Percentiles rank a stretch among this genome's conserved stretches.
These are phyloP conservation scores for Schizophyllum commune DNA, from an alignment of 1,284 basidiomycete genomes.

Conservation along the genomic window DNA sequence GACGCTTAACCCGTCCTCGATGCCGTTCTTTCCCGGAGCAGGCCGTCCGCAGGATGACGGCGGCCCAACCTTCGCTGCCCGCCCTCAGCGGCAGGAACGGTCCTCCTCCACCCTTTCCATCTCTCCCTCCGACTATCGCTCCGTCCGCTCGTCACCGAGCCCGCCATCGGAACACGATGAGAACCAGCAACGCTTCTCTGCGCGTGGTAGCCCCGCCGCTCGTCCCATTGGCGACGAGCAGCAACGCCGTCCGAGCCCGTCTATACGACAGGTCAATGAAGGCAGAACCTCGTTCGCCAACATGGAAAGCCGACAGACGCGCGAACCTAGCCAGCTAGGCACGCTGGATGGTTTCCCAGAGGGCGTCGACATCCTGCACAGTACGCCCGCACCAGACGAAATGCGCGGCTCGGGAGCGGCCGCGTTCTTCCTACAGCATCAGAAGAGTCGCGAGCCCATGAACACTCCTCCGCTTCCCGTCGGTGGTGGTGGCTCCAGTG, in stretches of 20 bases:
- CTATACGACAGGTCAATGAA: conserved; percentile 37
- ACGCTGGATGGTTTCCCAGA: conserved; percentile 48
- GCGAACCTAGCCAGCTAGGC: conserved; percentile 45
- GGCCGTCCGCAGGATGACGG: conserved; percentile 50
- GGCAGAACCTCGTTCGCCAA: conserved; percentile 20
- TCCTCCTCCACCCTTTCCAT: conserved; percentile 49
- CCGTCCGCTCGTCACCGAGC: conserved; percentile 62
- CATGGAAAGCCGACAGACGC: conserved; percentile 32
- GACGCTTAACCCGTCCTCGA: conserved; percentile 68
- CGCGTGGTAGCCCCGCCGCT: conserved; percentile 16
- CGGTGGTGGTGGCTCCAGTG: conserved; percentile 22
- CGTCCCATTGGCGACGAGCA: conserved; percentile 21
- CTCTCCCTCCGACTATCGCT: conserved; percentile 58
- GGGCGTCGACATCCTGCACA: conserved; percentile 36
- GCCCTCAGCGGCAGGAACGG: conserved; percentile 47
- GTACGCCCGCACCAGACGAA: conserved; percentile 22
- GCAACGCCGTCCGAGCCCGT: conserved; percentile 34
- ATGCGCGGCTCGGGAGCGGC: conserved; percentile 6
- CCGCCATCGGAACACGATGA: conserved; percentile 37
- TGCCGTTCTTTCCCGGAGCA: conserved; percentile 73
- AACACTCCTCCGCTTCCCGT: conserved; percentile 8
- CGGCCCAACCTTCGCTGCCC: conserved; percentile 35
- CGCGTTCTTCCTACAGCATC: conserved; percentile 13
- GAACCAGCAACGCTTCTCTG: conserved; percentile 21
- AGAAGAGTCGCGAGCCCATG: conserved; percentile 3